Conservation (phyloP, 2,329 filamentous ascomycete species). For the Aspergillus intermedius region DNA sequence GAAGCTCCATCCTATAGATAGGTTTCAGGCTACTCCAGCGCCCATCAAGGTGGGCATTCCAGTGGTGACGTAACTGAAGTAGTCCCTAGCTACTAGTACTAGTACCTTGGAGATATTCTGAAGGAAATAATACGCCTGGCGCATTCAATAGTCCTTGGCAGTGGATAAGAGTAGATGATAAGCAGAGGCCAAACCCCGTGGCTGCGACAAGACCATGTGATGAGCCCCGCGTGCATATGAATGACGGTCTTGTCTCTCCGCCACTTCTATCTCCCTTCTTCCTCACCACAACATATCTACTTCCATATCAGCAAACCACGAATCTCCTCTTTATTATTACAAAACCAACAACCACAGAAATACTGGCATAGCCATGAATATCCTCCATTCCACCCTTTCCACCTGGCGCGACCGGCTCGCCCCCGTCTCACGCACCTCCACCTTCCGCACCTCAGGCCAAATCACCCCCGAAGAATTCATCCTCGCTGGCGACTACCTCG, state of each 20-base stretch:
- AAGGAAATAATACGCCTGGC: not conserved
- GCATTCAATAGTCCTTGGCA: not conserved
- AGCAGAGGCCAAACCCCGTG: not conserved
- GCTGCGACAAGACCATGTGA: not conserved
- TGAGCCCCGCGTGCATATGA: not conserved
- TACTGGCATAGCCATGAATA: slow-evolving; percentile 59
- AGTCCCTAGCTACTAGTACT: no score
- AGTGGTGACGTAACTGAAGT: no score
- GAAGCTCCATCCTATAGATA: no score
- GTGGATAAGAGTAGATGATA: not conserved
- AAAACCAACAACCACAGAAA: no score
- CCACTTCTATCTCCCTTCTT: slow-evolving; percentile 1
- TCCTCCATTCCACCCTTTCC: slow-evolving; percentile 87
- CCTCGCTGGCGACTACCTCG: slow-evolving; percentile 90
- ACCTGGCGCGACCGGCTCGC: slow-evolving; percentile 87
- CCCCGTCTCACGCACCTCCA: slow-evolving; percentile 81
- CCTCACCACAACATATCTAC: slow-evolving; percentile 1
- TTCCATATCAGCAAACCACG: slow-evolving; percentile 1
- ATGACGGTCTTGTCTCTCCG: slow-evolving; percentile 5
- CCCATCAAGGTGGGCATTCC: no score
- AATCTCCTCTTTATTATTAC: slow-evolving; percentile 1
- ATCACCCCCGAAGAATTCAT: slow-evolving; percentile 97
- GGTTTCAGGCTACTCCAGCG: no score
- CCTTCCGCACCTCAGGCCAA: slow-evolving; percentile 87
- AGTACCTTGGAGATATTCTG: no score